Conservation (phyloP, 495 filamentous ascomycete species). For the Aspergillus hancockii region DNA sequence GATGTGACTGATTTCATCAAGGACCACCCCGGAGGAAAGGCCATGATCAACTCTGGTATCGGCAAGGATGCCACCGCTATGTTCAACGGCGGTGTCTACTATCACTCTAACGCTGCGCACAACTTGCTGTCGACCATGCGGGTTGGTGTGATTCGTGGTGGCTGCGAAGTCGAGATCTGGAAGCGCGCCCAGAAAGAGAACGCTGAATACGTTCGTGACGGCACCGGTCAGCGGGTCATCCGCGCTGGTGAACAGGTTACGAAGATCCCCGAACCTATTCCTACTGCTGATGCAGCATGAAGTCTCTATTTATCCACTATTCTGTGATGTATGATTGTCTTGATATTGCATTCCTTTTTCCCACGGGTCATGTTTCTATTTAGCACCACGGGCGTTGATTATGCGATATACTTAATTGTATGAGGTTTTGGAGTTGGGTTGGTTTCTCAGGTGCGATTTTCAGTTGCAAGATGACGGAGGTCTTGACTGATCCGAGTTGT, state of each 20-base stretch:
- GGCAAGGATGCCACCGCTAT: constrained; percentile 98
- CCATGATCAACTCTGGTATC: constrained; percentile 86
- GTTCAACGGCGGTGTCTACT: constrained; percentile 99
- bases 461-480: neutral
- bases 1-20: constrained; percentile 94
- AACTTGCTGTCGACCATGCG: constrained; percentile 96
- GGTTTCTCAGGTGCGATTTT: neutral
- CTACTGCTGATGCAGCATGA: constrained; percentile 50
- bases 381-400: constrained; percentile 24
- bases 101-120: constrained; percentile 96
- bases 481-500: neutral
- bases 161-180: constrained; percentile 98
- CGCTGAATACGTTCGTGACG: constrained; percentile 75
- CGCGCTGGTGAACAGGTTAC: constrained; percentile 90
- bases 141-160: constrained; percentile 93
- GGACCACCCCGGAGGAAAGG: constrained; percentile 95
- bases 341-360: constrained; percentile 13
- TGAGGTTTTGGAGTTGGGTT: constrained; percentile 1
- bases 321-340: constrained; percentile 1
- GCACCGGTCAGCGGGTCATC: constrained; percentile 77
- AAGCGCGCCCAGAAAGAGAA: constrained; percentile 88
- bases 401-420: constrained; percentile 4
- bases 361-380: constrained; percentile 13
- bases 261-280: constrained; percentile 61
- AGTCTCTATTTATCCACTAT: constrained; percentile 2